Evolutionary conservation across 768 basidiomycete genomes (phyloP).

Genomic region (Austroboletus festivus): DNA sequence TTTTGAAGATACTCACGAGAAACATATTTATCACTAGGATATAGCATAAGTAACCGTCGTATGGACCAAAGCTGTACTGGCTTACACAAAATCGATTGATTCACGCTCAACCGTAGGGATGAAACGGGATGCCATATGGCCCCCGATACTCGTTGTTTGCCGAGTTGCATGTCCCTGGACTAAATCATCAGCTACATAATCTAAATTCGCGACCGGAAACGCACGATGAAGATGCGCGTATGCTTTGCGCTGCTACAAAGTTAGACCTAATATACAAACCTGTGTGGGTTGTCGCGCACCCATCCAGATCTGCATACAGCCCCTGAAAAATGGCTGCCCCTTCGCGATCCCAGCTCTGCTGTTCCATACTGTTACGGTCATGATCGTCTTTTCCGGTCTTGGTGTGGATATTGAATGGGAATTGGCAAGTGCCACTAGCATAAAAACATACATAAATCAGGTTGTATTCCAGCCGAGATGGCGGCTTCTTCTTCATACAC

Average conservation of each 20-base stretch:
- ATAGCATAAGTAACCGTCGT: background rate
- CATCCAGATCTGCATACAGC: constrained; percentile 80
- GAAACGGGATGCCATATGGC: constrained; percentile 16
- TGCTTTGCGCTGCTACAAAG: constrained; percentile 5
- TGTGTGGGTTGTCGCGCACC: constrained; percentile 40
- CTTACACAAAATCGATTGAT: constrained; percentile 14
- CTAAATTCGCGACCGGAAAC: background rate
- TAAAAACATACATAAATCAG: constrained; percentile 60
- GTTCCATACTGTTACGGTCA: constrained; percentile 50
- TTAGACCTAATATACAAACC: background rate
- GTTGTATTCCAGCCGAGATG: constrained; percentile 67
- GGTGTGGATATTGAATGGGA: background rate
- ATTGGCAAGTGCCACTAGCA: background rate
- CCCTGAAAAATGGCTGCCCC: constrained; percentile 66
- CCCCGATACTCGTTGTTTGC: constrained; percentile 16
- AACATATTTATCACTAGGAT: background rate
- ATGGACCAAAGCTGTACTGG: background rate
- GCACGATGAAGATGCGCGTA: constrained; percentile 13
- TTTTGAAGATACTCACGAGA: background rate
- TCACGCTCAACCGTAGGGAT: constrained; percentile 19
- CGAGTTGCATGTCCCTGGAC: constrained; percentile 9
- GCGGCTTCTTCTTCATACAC: constrained; percentile 94
- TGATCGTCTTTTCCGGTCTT: constrained; percentile 83
- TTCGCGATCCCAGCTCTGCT: background rate
- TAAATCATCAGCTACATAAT: background rate